Percentiles rank a stretch among this genome's conserved stretches.
Conservation (phyloP, 202 grass and related monocot species). For the Bolboschoenoplectus hybrid region DNA sequence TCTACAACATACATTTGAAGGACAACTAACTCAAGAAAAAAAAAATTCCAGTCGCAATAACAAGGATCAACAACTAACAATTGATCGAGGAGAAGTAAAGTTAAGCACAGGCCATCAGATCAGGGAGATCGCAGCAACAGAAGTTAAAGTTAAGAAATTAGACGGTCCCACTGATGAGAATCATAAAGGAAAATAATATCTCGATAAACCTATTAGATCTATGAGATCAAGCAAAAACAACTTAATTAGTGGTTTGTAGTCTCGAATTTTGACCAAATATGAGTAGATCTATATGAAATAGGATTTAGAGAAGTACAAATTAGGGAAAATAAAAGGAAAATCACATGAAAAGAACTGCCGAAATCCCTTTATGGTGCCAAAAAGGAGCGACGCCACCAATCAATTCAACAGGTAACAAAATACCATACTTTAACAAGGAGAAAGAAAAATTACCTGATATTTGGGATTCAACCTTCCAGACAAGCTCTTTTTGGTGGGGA, state of each 20-base stretch:
- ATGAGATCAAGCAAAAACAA: not conserved
- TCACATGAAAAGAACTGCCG: not conserved
- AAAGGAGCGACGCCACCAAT: not conserved
- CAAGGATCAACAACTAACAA: not conserved
- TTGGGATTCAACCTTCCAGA: not conserved
- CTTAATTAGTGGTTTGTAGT: not conserved
- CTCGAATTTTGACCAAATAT: not conserved
- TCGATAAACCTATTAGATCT: not conserved
- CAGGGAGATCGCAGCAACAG: not conserved
- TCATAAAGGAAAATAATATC: not conserved
- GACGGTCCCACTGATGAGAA: not conserved
- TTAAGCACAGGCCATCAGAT: not conserved
- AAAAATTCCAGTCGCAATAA: not conserved
- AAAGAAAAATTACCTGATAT: not conserved
- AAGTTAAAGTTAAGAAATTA: not conserved
- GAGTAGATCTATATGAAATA: not conserved
- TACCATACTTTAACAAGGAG: constrained; percentile 8
- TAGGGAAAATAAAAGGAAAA: not conserved
- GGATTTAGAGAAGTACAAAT: not conserved
- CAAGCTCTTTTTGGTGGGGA: not conserved
- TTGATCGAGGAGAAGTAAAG: too few relatives aligned
- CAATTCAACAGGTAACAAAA: not conserved
- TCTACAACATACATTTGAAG: not conserved
- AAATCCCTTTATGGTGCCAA: not conserved
- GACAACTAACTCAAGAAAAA: not conserved